Evolutionary conservation across 495 filamentous ascomycete species (phyloP).

Genomic region (Alectoria sarmentosa): DNA sequence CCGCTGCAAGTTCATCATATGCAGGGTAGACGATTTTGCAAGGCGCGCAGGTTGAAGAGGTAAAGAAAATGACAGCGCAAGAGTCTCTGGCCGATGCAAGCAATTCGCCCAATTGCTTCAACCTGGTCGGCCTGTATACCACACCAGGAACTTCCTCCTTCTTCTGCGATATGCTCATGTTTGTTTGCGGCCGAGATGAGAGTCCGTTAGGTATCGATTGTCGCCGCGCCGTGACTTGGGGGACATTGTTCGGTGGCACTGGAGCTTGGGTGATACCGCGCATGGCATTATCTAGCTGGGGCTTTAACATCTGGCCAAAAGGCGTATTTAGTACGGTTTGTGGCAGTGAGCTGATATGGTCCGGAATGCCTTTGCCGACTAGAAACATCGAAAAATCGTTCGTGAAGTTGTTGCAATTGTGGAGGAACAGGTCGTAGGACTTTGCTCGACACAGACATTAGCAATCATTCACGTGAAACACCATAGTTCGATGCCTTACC

Average conservation of each 20-base stretch:
- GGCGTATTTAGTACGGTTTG: conserved; percentile 82
- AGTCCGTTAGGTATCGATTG: conserved; percentile 17
- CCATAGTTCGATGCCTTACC: conserved; percentile 35
- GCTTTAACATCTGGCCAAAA: conserved; percentile 83
- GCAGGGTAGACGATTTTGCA: conserved; percentile 79
- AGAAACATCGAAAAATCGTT: conserved; percentile 90
- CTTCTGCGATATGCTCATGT: not conserved
- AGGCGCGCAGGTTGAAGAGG: conserved; percentile 76
- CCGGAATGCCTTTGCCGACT: conserved; percentile 81
- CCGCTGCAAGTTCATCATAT: conserved; percentile 72
- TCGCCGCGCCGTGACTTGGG: conserved; percentile 28
- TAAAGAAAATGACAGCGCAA: conserved; percentile 88
- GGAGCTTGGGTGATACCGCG: conserved; percentile 55
- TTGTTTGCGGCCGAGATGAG: conserved; percentile 10
- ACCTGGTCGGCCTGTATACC: conserved; percentile 47
- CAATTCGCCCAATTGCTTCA: conserved; percentile 53
- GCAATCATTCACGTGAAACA: conserved; percentile 6
- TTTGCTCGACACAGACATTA: conserved; percentile 28
- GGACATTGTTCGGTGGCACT: conserved; percentile 27
- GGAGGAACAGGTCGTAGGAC: conserved; percentile 82
- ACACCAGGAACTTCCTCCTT: conserved; percentile 25
- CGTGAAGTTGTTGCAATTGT: conserved; percentile 98
- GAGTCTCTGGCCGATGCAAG: conserved; percentile 52
- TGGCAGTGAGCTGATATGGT: conserved; percentile 82
- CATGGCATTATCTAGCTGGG: conserved; percentile 70